These are phyloP conservation scores for Alternaria incomplexa DNA, from an alignment of 2,329 filamentous ascomycete genomes.

Conservation along the genomic window DNA sequence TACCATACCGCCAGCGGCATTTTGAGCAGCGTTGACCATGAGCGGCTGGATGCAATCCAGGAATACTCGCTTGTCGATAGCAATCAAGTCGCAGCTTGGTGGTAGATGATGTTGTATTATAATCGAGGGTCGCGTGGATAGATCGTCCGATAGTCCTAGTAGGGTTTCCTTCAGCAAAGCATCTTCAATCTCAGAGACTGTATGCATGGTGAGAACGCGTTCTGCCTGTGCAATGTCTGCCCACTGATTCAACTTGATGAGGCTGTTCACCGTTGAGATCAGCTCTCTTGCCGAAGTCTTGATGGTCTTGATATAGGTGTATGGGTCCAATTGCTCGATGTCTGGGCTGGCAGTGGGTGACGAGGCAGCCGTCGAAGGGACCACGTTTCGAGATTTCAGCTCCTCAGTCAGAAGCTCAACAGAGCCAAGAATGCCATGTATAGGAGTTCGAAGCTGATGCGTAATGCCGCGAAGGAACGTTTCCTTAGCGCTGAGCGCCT, in stretches of 20 bases:
- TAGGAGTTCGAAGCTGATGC: slow-evolving; percentile 57
- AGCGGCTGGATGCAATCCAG: slow-evolving; percentile 54
- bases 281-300: slow-evolving; percentile 51
- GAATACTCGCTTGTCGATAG: slow-evolving; percentile 49
- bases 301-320: slow-evolving; percentile 46
- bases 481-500: slow-evolving; percentile 54
- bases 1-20: slow-evolving; percentile 48
- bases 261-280: slow-evolving; percentile 54
- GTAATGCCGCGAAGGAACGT: slow-evolving; percentile 55
- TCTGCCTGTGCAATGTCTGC: slow-evolving; percentile 38
- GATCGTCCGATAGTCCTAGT: slow-evolving; percentile 37
- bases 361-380: slow-evolving; percentile 11
- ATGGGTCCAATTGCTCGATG: slow-evolving; percentile 25
- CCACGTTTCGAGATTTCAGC: slow-evolving; percentile 32
- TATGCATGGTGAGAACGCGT: slow-evolving; percentile 31
- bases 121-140: slow-evolving; percentile 35
- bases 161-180: slow-evolving; percentile 40
- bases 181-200: slow-evolving; percentile 41
- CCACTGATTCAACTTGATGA: slow-evolving; percentile 54
- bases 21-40: slow-evolving; percentile 53
- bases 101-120: slow-evolving; percentile 44
- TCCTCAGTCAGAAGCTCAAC: slow-evolving; percentile 54
- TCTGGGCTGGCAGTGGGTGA: slow-evolving; percentile 17
- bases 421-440: slow-evolving; percentile 55
- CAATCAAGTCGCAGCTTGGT: slow-evolving; percentile 37